phyloP scores from a whole-genome alignment of 2,329 filamentous ascomycete species.

The Fusarium hostae region DNA sequence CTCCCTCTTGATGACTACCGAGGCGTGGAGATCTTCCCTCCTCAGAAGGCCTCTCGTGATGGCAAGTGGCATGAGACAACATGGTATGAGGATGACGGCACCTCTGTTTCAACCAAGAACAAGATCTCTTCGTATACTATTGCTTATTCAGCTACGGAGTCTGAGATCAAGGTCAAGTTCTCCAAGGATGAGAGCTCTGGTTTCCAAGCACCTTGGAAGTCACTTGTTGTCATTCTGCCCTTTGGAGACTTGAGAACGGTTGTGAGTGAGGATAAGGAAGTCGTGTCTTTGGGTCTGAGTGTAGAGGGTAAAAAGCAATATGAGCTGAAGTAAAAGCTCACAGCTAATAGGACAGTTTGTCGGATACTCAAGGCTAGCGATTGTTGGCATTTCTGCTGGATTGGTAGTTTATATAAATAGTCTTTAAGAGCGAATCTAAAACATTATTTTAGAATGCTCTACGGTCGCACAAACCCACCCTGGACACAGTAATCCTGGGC shows the following conservation, averaged over 20 bases:
- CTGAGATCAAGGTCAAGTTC: conserved; percentile 45
- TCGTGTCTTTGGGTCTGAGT: neutral
- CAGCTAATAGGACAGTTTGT: neutral
- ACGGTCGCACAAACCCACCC: no score
- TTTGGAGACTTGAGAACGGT: conserved; percentile 42
- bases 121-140: conserved; percentile 49
- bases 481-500: no score
- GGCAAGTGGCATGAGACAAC: conserved; percentile 44
- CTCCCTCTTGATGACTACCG: conserved; percentile 56
- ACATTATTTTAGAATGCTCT: no score
- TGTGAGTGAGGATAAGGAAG: neutral
- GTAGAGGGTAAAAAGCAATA: conserved; percentile 1
- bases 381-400: neutral
- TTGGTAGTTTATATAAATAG: neutral
- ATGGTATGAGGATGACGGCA: conserved; percentile 55
- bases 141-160: conserved; percentile 36
- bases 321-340: neutral
- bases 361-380: rapidly evolving
- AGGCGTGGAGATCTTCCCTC: conserved; percentile 57
- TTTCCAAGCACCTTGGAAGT: conserved; percentile 51
- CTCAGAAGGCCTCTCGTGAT: conserved; percentile 23
- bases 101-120: conserved; percentile 47
- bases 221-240: conserved; percentile 47
- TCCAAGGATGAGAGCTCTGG: conserved; percentile 47
- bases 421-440: rapidly evolving